A percentile compares a stretch with the other conserved stretches of the same genome.
These are phyloP conservation scores for Trichoderma citrinoviride DNA, from an alignment of 2,329 filamentous ascomycete genomes.

Conservation along the genomic window DNA sequence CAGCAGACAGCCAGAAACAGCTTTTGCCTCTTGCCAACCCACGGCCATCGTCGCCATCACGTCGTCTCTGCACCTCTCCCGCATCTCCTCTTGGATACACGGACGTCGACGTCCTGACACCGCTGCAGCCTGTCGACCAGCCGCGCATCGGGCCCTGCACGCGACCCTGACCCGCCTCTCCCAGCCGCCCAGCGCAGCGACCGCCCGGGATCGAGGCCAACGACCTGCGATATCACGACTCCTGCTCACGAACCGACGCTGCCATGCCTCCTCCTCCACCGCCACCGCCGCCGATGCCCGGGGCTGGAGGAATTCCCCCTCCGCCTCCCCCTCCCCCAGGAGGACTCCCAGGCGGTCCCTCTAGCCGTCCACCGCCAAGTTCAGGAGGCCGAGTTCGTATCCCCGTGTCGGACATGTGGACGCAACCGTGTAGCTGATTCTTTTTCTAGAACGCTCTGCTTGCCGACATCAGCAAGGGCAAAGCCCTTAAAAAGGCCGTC, in stretches of 20 bases:
- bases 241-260: neutral
- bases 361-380: conserved; percentile 55
- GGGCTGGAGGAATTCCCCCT: conserved; percentile 60
- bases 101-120: neutral
- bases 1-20: conserved; percentile 8
- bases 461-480: conserved; percentile 82
- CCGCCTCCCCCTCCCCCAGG: conserved; percentile 53
- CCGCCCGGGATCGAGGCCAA: neutral
- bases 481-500: conserved; percentile 75
- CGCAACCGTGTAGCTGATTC: conserved; percentile 19
- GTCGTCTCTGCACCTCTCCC: neutral
- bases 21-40: conserved; percentile 7
- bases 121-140: neutral
- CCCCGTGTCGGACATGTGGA: neutral
- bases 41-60: neutral
- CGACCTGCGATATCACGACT: neutral
- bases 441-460: conserved; percentile 74
- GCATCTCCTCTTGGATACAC: neutral
- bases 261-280: conserved; percentile 61
- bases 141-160: neutral
- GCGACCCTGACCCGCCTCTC: neutral
- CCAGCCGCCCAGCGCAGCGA: neutral
- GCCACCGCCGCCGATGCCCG: conserved; percentile 66
- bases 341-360: conserved; percentile 47
- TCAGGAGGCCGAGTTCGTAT: conserved; percentile 62